These are phyloP conservation scores for Fusarium proliferatum DNA, from an alignment of 2,329 filamentous ascomycete species.

Conservation along the genomic window DNA sequence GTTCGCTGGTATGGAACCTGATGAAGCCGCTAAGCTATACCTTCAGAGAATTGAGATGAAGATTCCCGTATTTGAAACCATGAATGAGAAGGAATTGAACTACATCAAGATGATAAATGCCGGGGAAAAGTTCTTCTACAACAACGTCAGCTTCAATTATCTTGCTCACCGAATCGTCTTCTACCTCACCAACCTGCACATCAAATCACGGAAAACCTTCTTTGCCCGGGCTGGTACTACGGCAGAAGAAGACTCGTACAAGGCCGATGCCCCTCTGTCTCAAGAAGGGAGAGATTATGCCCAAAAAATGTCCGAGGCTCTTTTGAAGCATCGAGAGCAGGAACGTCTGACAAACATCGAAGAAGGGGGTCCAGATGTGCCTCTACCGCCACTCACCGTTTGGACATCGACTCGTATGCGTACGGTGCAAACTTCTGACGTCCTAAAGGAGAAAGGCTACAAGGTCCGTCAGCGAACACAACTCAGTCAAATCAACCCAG, in stretches of 20 bases:
- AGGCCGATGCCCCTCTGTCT: conserved; percentile 86
- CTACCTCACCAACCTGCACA: conserved; percentile 96
- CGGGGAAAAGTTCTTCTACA: conserved; percentile 91
- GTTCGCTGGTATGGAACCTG: conserved; percentile 91
- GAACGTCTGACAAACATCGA: conserved; percentile 78
- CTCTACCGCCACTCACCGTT: conserved; percentile 83
- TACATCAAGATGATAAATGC: conserved; percentile 99
- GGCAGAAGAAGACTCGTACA: conserved; percentile 90
- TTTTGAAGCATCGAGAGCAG: conserved; percentile 84
- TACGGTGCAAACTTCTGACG: conserved; percentile 89
- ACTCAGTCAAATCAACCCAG: conserved; percentile 97
- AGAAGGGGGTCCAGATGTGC: conserved; percentile 73
- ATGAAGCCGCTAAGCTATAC: conserved; percentile 93
- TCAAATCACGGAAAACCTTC: conserved; percentile 93
- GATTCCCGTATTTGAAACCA: conserved; percentile 96
- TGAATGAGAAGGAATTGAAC: conserved; percentile 93
- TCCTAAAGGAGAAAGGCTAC: conserved; percentile 82
- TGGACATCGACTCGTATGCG: conserved; percentile 95
- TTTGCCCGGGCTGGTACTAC: conserved; percentile 91
- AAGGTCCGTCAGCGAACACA: conserved; percentile 92
- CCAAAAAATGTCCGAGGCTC: conserved; percentile 83
- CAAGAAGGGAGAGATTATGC: conserved; percentile 84
- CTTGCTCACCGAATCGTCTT: conserved; percentile 97
- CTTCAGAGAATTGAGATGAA: conserved; percentile 88
- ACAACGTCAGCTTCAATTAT: conserved; percentile 97